phyloP scores from a whole-genome alignment of 345 rosid genomes.

The Eucalyptus cloeziana region DNA sequence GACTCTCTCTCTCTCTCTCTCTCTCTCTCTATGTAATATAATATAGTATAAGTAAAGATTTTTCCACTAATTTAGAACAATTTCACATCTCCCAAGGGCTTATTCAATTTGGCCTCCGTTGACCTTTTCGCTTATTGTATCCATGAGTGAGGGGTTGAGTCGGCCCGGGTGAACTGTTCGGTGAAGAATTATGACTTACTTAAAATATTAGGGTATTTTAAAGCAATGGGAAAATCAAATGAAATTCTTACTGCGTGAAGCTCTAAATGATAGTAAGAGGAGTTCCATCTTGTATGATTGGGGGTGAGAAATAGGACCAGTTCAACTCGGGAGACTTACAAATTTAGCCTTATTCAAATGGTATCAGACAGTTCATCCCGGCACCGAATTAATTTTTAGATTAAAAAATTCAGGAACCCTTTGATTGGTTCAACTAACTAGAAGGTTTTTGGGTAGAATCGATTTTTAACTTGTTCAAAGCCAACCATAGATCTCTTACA shows the following conservation, averaged over 20 bases:
- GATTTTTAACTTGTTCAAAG: not conserved
- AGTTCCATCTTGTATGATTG: not conserved
- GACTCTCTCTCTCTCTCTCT: not conserved
- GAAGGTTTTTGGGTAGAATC: not conserved
- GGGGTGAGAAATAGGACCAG: not conserved
- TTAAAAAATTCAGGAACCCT: not conserved
- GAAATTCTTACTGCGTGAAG: not conserved
- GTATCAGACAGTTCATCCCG: not conserved
- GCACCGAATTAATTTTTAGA: too few species aligned
- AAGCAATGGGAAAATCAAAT: not conserved
- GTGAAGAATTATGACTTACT: not conserved
- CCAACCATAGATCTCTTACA: not conserved
- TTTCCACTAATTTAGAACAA: not conserved
- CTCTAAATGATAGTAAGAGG: not conserved
- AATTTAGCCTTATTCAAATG: not conserved
- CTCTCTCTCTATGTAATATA: not conserved
- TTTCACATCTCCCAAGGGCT: not conserved
- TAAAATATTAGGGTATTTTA: not conserved
- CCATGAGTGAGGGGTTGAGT: not conserved
- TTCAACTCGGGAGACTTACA: not conserved
- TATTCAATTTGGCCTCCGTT: not conserved
- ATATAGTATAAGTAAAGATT: not conserved
- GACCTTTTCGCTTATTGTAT: not conserved
- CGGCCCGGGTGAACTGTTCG: not conserved
- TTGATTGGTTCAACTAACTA: rapidly evolving